Base-by-base conservation (phyloP, 768 basidiomycete genomes). In the Leccinum ochraceum region DNA sequence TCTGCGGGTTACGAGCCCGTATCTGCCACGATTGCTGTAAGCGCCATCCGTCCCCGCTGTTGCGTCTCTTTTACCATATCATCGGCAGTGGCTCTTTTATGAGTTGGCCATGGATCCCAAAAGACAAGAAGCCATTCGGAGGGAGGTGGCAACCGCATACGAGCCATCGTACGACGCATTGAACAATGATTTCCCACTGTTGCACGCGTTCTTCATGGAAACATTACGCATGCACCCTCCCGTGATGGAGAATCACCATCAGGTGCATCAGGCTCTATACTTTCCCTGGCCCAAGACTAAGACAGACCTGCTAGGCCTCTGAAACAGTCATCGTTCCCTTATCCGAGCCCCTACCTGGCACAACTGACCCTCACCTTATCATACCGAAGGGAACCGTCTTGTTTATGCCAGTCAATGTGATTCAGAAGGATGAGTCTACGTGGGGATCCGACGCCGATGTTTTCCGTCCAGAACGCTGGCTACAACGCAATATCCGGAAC, bases 391-490 rank as follows among this genome's bases (percentile, higher is more conserved):
- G 83, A 17, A 86, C 82, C 8, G 75, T 83, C 58, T 69, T 87
- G 32, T 76, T 74, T 16, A 82, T 87, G 60, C 86, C 80, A 1
- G 77, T 80, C 67, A 86, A 80, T 67, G 86, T 85, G 59, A 78
- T 83, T 17, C 86, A 87, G 59, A 78, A 69, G 34, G 82, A 87
- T 56, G 69, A 75, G 54, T 69, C 73, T 6, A 69, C 81, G 8
- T 90, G 89, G 88, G 88, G 88, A 6, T 66, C 77, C 6, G 85
- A 89, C 67, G 80, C 85, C 3, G 71, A 80, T 24, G 60, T 75
- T 14, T 90, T 87, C 68, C 76, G 82, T 24, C 87, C 88, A 3
- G 79, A 81, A 57, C 82, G 88, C 22, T 90, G 88, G 89, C 69
- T 87, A 11, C 77, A 80, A 54, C 74, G 73, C 58, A 77, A 73